Conservation (phyloP, 2,329 filamentous ascomycete species). For the Talaromyces sp. region DNA sequence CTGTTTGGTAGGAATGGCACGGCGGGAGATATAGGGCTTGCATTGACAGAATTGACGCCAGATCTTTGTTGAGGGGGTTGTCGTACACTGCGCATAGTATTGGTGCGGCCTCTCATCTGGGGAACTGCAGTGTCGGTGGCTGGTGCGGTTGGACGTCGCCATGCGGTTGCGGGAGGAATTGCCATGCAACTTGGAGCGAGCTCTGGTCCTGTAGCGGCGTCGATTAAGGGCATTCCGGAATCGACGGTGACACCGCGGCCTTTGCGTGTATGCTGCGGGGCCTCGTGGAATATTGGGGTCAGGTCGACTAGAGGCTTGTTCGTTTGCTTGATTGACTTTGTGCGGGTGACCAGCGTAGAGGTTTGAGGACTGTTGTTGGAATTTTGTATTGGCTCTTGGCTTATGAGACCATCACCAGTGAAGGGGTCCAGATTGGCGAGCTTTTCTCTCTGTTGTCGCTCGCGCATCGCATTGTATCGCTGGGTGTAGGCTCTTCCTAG, state of each 20-base stretch:
- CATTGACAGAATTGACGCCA: constrained; percentile 13
- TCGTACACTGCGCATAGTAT: constrained; percentile 36
- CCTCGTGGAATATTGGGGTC: constrained; percentile 65
- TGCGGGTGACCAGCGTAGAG: constrained; percentile 43
- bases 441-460: constrained; percentile 41
- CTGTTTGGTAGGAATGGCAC: constrained; percentile 40
- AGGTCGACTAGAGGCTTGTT: constrained; percentile 70
- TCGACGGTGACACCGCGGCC: constrained; percentile 49
- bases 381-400: constrained; percentile 34
- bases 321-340: constrained; percentile 48
- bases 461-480: constrained; percentile 44
- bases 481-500: constrained; percentile 45
- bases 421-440: constrained; percentile 51
- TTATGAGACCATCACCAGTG: constrained; percentile 39
- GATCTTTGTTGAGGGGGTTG: constrained; percentile 16
- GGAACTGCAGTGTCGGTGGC: constrained; percentile 11
- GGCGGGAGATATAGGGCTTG: constrained; percentile 12
- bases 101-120: constrained; percentile 35
- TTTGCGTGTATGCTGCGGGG: constrained; percentile 51
- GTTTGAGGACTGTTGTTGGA: constrained; percentile 27
- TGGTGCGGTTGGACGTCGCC: constrained; percentile 37
- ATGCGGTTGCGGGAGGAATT: constrained; percentile 44
- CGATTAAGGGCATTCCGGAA: constrained; percentile 42
- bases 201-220: constrained; percentile 46
- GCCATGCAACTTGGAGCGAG: constrained; percentile 34